Conservation (phyloP, 2,329 filamentous ascomycete species). For the Neopestalotiopsis rosae region DNA sequence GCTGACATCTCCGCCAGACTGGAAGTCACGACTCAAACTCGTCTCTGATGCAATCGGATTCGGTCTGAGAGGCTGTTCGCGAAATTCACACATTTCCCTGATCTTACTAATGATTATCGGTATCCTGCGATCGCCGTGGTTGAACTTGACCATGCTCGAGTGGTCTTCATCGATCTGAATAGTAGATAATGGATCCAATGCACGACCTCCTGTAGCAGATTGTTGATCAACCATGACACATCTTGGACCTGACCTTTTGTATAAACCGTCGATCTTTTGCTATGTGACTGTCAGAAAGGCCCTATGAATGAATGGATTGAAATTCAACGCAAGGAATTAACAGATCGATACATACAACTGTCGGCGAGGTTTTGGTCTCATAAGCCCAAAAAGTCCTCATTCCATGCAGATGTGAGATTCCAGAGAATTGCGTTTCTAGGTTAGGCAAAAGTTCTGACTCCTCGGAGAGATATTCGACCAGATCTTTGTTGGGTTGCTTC, state of each 20-base stretch:
- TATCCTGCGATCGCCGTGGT: neutral
- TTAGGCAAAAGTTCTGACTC: neutral
- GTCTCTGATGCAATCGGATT: neutral
- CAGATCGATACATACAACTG: neutral
- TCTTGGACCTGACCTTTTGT: neutral
- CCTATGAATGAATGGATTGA: neutral
- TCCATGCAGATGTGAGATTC: neutral
- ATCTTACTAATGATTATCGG: neutral
- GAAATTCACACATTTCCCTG: neutral
- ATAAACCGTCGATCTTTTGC: neutral
- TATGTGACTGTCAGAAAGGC: neutral
- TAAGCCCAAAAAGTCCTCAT: neutral
- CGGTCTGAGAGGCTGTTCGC: neutral
- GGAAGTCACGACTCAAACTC: too few relatives aligned
- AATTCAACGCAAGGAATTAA: neutral
- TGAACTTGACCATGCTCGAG: neutral
- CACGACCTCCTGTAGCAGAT: neutral
- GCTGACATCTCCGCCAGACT: too few relatives aligned
- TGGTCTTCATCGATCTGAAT: neutral
- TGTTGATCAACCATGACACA: neutral
- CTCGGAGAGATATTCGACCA: neutral
- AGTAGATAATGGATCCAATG: neutral
- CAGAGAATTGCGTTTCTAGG: neutral
- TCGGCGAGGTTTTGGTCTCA: neutral
- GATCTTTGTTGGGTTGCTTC: neutral